Evolutionary conservation across 805 yeast species (phyloP), one percentile per base, ranked within the genome.

Genomic region (Lipomyces kockii): DNA sequence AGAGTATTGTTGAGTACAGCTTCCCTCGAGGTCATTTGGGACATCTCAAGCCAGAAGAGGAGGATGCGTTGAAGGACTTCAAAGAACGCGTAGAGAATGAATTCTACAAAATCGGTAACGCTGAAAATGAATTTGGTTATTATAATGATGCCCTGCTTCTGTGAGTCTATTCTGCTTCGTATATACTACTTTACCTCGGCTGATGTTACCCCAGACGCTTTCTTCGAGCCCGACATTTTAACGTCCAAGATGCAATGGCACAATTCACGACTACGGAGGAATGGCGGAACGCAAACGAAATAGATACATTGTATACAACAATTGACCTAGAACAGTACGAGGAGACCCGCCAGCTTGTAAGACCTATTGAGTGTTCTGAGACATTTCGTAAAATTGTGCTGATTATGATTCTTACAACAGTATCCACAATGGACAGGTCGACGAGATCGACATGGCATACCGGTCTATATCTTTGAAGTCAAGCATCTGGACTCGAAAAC

Each of bases 1-100:
- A 49, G 11, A 22, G 8, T 49, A 11, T 17, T 25, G 55, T 22
- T 17, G 55, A 22, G 55, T 25, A 52, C 34, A 17, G 55, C n/a
- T 52, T 52, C 29, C 55, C 55, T n/a, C 55, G 22, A 20, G 55
- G 55, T 7, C 55, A 52, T n/a, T 52, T 52, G 55, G 55, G 55
- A 52, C 55, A 52, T 52, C 55, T 52, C 32, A 25, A 27, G 55
- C 55, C 34, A 20, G 55, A 52, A 11, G 55, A 52, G 20, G 55
- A 52, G 55, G 55, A 52, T 11, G 34, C 34, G 8, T 25, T 52
- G 55, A 52, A 6, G 55, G 8, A 14, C 32, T 52, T 52, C 55
- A 52, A 52, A 52, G 55, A n/a, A 22, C 20, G 55, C 34, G 9
- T 52, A 52, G 55, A 52, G 55, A 52, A 25, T 27, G 55, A 20